Conservation (phyloP, 2,329 filamentous ascomycete genomes). For the Sphaerulina vaccinii region DNA sequence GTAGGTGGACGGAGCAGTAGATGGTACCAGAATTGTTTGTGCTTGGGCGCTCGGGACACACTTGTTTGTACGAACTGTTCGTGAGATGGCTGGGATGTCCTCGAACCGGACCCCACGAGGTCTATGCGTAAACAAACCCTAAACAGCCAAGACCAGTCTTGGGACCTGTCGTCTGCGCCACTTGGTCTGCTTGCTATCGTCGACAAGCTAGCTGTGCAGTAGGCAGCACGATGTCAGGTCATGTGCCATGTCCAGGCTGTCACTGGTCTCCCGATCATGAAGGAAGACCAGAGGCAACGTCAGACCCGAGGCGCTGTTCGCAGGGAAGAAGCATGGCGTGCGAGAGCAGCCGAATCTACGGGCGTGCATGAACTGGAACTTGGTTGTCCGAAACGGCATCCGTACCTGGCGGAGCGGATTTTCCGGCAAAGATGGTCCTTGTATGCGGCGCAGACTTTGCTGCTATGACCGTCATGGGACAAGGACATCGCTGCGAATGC, state of each 20-base stretch:
- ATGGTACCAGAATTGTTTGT: not conserved
- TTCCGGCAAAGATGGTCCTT: not conserved
- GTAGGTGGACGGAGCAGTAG: not conserved
- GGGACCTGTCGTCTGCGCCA: constrained; percentile 4
- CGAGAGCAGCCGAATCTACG: not conserved
- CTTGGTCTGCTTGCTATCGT: not conserved
- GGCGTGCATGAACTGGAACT: not conserved
- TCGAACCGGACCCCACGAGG: not conserved
- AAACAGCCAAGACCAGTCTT: constrained; percentile 2
- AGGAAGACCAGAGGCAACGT: not conserved
- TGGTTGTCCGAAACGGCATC: not conserved
- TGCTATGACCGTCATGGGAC: not conserved
- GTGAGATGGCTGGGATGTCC: constrained; percentile 5
- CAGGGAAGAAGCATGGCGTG: not conserved
- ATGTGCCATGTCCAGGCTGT: not conserved
- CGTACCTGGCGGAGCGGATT: not conserved
- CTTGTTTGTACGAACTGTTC: not conserved
- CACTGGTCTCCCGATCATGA: not conserved
- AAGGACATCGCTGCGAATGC: not conserved
- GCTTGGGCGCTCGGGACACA: not conserved
- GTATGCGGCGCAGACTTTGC: not conserved
- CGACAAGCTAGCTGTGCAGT: not conserved
- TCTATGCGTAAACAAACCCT: constrained; percentile 6
- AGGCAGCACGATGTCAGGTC: not conserved
- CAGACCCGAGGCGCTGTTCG: not conserved